Evolutionary conservation across 176 grass and related monocot species (phyloP), one percentile per base, ranked within the genome.

Genomic region (Lolium multiflorum): DNA sequence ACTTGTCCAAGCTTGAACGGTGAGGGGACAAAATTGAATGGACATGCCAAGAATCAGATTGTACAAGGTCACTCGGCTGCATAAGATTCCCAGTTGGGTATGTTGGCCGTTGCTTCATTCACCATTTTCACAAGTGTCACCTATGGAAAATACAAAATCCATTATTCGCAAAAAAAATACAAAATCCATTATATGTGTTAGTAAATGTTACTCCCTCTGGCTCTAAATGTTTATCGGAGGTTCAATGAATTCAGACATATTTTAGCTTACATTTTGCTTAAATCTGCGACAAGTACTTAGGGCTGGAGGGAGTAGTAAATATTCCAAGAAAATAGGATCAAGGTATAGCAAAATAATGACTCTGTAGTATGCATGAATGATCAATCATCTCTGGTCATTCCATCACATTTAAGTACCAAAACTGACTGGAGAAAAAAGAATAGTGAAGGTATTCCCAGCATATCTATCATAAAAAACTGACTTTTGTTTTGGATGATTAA

Each of bases 71-170:
- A 90, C 41, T 11, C 47, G 24, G 85, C 77, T 65, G 71, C 82
- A 14, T 87, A 92, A 21, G 85, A 72, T 55, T 93, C 93, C 95
- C 95, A 98, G 66, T 92, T 86, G 2, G 87, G 89, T 79, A 95
- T 98, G 67, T 71, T 98, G 37, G 81, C 77, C 47, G 91, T 92
- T 73, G 95, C 95, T 91, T 98, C 95, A 70, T 95, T 98, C 18
- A 98, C 85, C 95, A 98, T 98, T 65, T 91, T 98, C 62, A 98
- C 93, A 85, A 98, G 93, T 80, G 93, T 98, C 65, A 84, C 91
- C 95, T 98, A 63, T 54, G 44, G 39, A 28, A 38, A 86, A 79
- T 18, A 77, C 26, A 54, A 77, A 66, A n/a, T n/a, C n/a, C n/a
- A n/a, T n/a, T n/a, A n/a, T n/a, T n/a, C n/a, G n/a, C n/a, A n/a